Evolutionary conservation across 2,329 filamentous ascomycete genomes (phyloP), one percentile per base, ranked within the genome.

Genomic region (Amylocarpus encephaloides): DNA sequence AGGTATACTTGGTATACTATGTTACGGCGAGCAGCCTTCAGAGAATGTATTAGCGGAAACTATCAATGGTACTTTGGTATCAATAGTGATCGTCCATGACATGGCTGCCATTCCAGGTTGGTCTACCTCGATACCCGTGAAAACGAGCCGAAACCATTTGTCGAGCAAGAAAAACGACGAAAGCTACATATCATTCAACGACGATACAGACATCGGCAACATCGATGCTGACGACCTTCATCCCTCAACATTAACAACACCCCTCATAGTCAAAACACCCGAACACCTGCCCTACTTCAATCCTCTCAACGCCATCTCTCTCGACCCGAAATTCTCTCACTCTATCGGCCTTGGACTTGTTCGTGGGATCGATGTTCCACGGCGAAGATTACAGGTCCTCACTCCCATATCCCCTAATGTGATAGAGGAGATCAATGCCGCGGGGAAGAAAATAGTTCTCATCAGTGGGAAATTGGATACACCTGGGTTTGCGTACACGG

Each of bases 41-140:
- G 68, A 78, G 0, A 73, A 76, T 4, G 70, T 85, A 6, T 66
- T 91, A 1, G 70, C 74, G 0, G 82, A 86, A 36, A 74, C 82
- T 0, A 78, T 92, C 39, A 83, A 87, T 57, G 87, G 87, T 13
- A 78, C 79, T n/a, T 64, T 90, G 0, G 68, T 92, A 0, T 82
- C 85, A 0, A 70, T 87, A 6, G 79, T 88, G 0, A 74, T 64
- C 29, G 69, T 87, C 6, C 78, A 86, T 46, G 74, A 76, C 18
- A 53, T 64, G 0, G 65, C 64, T 18, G 80, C 80, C 2, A 76
- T 83, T 48, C 65, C 70, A 9, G 62, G 64, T 10, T 59, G 70
- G 48, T 26, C 22, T 30, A 48, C 1, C 16, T 26, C 12, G n/a
- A 32, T 22, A 34, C 41, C 3, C 16, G 46, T 16, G 48, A 49